These are phyloP conservation scores for Tripterygium wilfordii DNA, from an alignment of 177 flowering plant species.

Conservation along the genomic window DNA sequence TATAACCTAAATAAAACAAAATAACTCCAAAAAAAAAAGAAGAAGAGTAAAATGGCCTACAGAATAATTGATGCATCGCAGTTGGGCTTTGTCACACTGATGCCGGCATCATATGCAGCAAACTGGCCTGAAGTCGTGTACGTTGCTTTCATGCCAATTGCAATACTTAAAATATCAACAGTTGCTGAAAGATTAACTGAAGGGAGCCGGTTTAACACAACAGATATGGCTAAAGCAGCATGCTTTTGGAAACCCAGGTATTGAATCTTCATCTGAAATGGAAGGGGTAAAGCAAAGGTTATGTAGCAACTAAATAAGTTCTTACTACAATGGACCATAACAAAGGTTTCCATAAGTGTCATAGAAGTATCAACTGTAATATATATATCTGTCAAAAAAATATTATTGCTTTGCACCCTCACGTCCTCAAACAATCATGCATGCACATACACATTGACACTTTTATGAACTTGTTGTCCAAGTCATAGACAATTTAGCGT, in stretches of 20 bases:
- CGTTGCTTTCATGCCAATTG: conserved; percentile 20
- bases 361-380: too few relatives aligned
- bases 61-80: conserved; percentile 15
- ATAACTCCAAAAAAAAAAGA: not conserved
- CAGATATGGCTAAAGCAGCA: conserved; percentile 17
- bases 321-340: not conserved
- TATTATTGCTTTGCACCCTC: too few relatives aligned
- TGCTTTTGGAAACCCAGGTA: conserved; percentile 14
- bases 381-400: too few relatives aligned
- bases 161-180: conserved; percentile 14
- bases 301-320: not conserved
- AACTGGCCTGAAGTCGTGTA: conserved; percentile 12
- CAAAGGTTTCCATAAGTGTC: too few relatives aligned
- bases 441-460: too few relatives aligned
- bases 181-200: conserved; percentile 21
- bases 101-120: conserved; percentile 15
- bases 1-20: not conserved
- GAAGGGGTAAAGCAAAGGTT: not conserved
- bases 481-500: too few relatives aligned
- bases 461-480: too few relatives aligned
- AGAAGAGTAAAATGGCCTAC: conserved; percentile 11
- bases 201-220: conserved; percentile 18
- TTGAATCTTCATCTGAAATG: conserved; percentile 18
- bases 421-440: too few relatives aligned
- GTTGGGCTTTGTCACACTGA: conserved; percentile 11